phyloP scores from a whole-genome alignment of 306 rosid genomes.

The Pyrus pyrifolia region DNA sequence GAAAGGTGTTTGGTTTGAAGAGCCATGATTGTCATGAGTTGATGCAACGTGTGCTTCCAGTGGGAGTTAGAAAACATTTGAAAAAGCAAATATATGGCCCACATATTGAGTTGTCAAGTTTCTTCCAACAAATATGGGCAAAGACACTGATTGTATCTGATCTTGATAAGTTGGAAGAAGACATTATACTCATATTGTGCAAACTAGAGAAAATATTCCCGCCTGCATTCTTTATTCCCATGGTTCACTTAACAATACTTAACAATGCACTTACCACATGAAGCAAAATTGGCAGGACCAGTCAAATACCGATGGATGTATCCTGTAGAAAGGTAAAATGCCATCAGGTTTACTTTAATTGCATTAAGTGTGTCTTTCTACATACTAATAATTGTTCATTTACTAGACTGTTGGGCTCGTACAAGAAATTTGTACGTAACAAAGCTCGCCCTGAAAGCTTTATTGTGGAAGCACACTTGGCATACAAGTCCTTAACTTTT shows the following conservation, averaged over 20 bases:
- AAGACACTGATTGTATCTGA: not conserved
- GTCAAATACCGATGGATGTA: not conserved
- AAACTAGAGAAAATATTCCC: constrained; percentile 11
- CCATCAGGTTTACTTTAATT: not conserved
- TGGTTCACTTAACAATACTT: not conserved
- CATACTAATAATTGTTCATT: not conserved
- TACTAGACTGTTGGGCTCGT: not conserved
- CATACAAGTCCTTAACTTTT: not conserved
- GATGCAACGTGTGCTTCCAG: not conserved
- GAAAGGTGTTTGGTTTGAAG: not conserved
- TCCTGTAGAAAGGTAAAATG: not conserved
- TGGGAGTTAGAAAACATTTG: not conserved
- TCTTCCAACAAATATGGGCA: not conserved
- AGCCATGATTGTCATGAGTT: not conserved
- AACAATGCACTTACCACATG: not conserved
- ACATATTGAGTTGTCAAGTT: not conserved
- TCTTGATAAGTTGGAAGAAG: not conserved
- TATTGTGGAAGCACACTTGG: not conserved
- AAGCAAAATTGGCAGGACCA: not conserved
- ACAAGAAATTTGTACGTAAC: constrained; percentile 3
- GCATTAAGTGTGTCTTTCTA: not conserved
- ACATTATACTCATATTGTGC: not conserved
- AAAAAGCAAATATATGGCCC: not conserved
- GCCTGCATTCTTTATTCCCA: not conserved
- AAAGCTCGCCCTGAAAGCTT: not conserved